Conservation (phyloP, 176 grass and related monocot species). For the Tillandsia leiboldiana region DNA sequence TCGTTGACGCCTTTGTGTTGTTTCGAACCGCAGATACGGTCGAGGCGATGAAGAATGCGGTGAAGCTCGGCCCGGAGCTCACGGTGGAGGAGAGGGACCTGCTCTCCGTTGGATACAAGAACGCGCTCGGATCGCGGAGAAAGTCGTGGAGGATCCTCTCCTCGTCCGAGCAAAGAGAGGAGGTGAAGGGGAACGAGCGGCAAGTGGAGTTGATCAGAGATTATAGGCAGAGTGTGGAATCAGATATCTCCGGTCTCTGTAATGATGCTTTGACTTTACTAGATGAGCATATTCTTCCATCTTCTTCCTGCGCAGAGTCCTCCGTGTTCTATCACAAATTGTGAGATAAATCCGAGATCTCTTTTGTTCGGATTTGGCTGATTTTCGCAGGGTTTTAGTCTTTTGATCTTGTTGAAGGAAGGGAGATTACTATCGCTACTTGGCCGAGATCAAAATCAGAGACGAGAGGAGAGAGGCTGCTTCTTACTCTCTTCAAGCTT, state of each 20-base stretch:
- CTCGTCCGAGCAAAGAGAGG: slow-evolving; percentile 42
- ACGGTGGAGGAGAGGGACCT: slow-evolving; percentile 58
- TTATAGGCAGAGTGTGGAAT: slow-evolving; percentile 39
- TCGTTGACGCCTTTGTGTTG: neutral
- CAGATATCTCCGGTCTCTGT: slow-evolving; percentile 41
- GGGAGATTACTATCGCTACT: slow-evolving; percentile 62
- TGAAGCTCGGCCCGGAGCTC: slow-evolving; percentile 33
- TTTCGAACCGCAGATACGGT: slow-evolving; percentile 37
- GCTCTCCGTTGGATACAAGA: slow-evolving; percentile 58
- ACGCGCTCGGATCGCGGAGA: slow-evolving; percentile 34
- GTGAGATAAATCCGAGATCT: slow-evolving; percentile 11
- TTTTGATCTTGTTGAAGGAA: slow-evolving; percentile 35
- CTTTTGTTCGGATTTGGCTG: slow-evolving; percentile 7
- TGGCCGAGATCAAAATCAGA: slow-evolving; percentile 45
- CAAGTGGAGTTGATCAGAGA: slow-evolving; percentile 28
- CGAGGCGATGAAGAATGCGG: slow-evolving; percentile 47
- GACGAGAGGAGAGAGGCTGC: slow-evolving; percentile 33
- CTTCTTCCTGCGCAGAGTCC: slow-evolving; percentile 30
- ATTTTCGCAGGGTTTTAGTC: neutral
- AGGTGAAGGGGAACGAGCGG: slow-evolving; percentile 37
- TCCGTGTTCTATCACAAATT: slow-evolving; percentile 65
- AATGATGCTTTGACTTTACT: slow-evolving; percentile 35
- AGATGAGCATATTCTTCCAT: slow-evolving; percentile 53
- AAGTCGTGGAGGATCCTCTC: slow-evolving; percentile 40
- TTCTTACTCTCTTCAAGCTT: slow-evolving; percentile 45